A percentile compares a stretch with the other conserved stretches of the same genome.
phyloP scores from a whole-genome alignment of 1,139 yeast genomes.

The Yamadazyma siamensis region DNA sequence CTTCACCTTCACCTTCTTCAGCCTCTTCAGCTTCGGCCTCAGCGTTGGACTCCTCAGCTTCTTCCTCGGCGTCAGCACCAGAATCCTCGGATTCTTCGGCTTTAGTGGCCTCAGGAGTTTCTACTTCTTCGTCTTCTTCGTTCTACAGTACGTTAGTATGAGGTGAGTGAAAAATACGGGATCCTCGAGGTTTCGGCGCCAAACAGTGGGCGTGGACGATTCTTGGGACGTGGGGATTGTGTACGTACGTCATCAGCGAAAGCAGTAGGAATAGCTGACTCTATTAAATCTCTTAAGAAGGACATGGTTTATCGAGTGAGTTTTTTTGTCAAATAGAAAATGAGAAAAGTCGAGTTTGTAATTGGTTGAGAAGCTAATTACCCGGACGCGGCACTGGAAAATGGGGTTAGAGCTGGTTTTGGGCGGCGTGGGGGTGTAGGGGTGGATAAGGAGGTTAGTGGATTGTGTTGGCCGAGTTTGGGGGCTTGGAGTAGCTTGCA shows the following conservation, averaged over 20 bases:
- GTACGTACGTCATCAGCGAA: constrained; percentile 74
- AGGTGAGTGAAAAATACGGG: not conserved
- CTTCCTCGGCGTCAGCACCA: constrained; percentile 25
- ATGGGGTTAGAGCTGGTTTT: not conserved
- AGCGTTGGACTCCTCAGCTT: constrained; percentile 12
- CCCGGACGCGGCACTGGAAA: constrained; percentile 10
- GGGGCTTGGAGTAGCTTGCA: not conserved
- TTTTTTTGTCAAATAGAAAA: constrained; percentile 11
- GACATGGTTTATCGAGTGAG: constrained; percentile 29
- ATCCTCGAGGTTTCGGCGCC: too few species aligned
- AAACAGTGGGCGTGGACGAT: too few species aligned
- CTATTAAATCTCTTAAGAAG: constrained; percentile 75
- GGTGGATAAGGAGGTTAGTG: not conserved
- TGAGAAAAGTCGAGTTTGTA: constrained; percentile 23
- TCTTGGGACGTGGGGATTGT: too few species aligned
- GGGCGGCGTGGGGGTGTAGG: not conserved
- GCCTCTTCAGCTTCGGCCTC: constrained; percentile 38
- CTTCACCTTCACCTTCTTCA: constrained; percentile 47
- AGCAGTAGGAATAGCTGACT: constrained; percentile 79
- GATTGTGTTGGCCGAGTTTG: not conserved
- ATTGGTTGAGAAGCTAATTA: constrained; percentile 22
- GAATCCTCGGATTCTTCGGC: constrained; percentile 21
- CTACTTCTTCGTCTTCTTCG: constrained; percentile 1
- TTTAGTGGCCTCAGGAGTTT: constrained; percentile 13
- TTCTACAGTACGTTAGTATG: not conserved